Base-by-base conservation (phyloP, 1,139 yeast genomes). In the Geotrichum carabidarum region DNA sequence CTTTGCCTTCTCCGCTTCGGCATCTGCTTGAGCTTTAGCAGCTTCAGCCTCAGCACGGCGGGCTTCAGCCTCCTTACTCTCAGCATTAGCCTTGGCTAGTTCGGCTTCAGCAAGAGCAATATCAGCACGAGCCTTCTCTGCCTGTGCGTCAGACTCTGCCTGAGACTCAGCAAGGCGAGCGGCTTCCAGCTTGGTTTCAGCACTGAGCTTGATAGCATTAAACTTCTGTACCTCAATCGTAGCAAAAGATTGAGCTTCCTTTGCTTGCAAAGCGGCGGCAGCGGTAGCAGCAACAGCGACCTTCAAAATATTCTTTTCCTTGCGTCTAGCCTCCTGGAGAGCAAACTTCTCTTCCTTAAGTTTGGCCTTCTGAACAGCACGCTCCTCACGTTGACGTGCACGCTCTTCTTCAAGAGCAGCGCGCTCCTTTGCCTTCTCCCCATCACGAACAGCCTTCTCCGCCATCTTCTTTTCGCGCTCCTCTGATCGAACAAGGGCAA, bases 151-250 rank as follows among this genome's bases (percentile, higher is more conserved):
- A 36, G 57, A 54, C 27, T 50, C 49, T 31, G 65, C 65, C 54
- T 66, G 62, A 57, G 60, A 61, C 57, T 63, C 70, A 35, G 64
- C 65, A 15, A 65, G 54, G 38, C 61, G 56, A 22, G 69, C 69
- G 48, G 64, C 65, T 51, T 62, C 66, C 31, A 67, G 60, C 57
- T 65, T 62, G 40, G 57, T 50, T 57, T 64, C 63, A 45, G 64
- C 65, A 12, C 35, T 30, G 8, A 51, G 47, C 14, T 48, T 61
- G 34, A 63, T 49, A 12, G 69, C 68, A 22, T 56, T 55, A 7
- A 64, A 58, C 53, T 63, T 60, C 8, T 58, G 54, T 6, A 65
- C 63, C 51, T 67, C 69, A n/a, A 63, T 62, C 43, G 51, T 55
- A 17, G 70, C 69, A 32, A 63, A 43, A 22, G 52, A 36, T 48